Percentiles rank a stretch among this genome's conserved stretches.
These are phyloP conservation scores for Luzula sylvatica DNA, from an alignment of 176 grass and related monocot genomes.

Conservation along the genomic window DNA sequence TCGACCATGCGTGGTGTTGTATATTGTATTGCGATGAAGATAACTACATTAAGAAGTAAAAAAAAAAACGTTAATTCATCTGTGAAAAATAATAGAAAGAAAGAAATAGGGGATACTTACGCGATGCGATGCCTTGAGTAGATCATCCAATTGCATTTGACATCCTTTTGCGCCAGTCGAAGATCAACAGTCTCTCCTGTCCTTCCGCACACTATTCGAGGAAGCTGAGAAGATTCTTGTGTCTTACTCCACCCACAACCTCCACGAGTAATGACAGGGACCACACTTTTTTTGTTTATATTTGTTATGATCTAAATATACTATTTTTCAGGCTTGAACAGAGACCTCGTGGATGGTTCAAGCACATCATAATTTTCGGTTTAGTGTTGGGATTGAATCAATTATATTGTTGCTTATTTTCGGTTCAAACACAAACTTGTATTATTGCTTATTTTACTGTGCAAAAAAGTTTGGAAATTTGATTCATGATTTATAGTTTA, in stretches of 20 bases:
- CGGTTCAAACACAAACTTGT: too few species aligned
- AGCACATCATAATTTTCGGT: too few species aligned
- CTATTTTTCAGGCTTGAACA: too few species aligned
- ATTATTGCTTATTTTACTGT: too few species aligned
- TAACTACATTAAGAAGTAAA: conserved; percentile 30
- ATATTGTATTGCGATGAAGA: conserved; percentile 50
- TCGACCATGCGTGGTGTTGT: conserved; percentile 47
- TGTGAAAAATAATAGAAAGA: conserved; percentile 3
- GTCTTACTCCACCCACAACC: conserved; percentile 50
- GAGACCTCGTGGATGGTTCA: too few species aligned
- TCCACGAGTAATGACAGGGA: too few species aligned
- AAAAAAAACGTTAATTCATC: neutral
- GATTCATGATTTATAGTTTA: too few species aligned
- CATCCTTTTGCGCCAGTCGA: conserved; percentile 63
- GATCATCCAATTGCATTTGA: conserved; percentile 52
- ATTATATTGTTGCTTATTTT: too few species aligned
- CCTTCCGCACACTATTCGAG: conserved; percentile 78
- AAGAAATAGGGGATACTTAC: conserved; percentile 40
- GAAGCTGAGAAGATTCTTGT: conserved; percentile 66
- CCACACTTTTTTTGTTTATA: too few species aligned
- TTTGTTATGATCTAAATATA: too few species aligned
- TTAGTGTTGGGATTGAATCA: too few species aligned
- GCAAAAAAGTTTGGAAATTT: too few species aligned
- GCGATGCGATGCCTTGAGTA: conserved; percentile 40
- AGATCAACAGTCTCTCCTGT: conserved; percentile 57